These are phyloP conservation scores for Arthroderma sp. DNA, from an alignment of 2,329 filamentous ascomycete species.

Conservation along the genomic window DNA sequence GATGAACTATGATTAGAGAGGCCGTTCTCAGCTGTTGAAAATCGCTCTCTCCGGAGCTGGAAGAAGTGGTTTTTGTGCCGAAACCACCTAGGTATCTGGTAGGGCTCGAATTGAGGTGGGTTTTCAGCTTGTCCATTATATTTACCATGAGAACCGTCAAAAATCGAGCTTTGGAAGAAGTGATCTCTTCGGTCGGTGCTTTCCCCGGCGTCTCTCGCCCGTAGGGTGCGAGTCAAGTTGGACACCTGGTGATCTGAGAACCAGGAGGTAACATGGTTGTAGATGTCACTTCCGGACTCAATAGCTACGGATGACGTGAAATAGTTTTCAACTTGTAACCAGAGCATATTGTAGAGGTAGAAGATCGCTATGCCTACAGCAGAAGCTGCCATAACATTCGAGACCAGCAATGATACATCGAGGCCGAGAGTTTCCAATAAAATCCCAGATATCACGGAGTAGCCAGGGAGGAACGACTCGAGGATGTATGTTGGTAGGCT, in stretches of 20 bases:
- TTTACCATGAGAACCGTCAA: slow-evolving; percentile 32
- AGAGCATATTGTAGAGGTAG: slow-evolving; percentile 23
- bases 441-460: slow-evolving; percentile 34
- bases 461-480: slow-evolving; percentile 40
- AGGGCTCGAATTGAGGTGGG: slow-evolving; percentile 38
- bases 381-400: slow-evolving; percentile 30
- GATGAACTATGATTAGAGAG: slow-evolving; percentile 2
- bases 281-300: slow-evolving; percentile 45
- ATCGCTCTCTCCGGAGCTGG: slow-evolving; percentile 27
- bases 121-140: slow-evolving; percentile 36
- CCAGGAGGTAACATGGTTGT: slow-evolving; percentile 46
- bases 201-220: slow-evolving; percentile 43
- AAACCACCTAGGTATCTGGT: slow-evolving; percentile 34
- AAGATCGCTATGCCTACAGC: slow-evolving; percentile 25
- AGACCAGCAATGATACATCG: slow-evolving; percentile 36
- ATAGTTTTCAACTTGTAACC: slow-evolving; percentile 20
- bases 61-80: slow-evolving; percentile 31
- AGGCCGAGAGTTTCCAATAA: slow-evolving; percentile 31
- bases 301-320: slow-evolving; percentile 38
- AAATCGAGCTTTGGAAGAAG: slow-evolving; percentile 18
- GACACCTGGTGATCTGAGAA: slow-evolving; percentile 42
- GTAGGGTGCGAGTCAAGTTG: slow-evolving; percentile 39
- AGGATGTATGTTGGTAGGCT: slow-evolving; percentile 34
- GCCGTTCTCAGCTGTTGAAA: slow-evolving; percentile 16
- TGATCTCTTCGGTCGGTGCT: slow-evolving; percentile 32